Percentiles rank a stretch among this genome's conserved stretches.
These are phyloP conservation scores for Eucalyptus sp. DNA, from an alignment of 345 rosid genomes.

Conservation along the genomic window DNA sequence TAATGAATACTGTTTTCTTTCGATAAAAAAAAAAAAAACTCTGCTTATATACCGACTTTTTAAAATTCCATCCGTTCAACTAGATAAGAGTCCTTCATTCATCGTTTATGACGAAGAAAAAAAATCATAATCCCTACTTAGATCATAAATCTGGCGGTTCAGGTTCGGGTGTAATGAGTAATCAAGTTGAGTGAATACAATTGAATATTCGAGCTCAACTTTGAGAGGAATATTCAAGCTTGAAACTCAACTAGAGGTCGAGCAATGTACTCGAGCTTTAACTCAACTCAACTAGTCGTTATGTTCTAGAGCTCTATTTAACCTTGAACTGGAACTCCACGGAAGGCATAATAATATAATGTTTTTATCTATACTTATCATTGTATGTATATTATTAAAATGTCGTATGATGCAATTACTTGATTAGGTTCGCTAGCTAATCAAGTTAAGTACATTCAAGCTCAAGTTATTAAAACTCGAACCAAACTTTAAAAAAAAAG, in stretches of 20 bases:
- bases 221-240: not conserved
- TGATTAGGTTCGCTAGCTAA: not conserved
- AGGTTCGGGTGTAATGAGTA: not conserved
- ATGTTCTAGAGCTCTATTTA: not conserved
- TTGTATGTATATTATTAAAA: not conserved
- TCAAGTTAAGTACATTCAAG: not conserved
- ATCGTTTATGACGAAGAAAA: not conserved
- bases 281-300: not conserved
- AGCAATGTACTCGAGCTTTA: not conserved
- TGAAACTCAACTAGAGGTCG: not conserved
- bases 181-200: not conserved
- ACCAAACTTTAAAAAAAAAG: accelerated
- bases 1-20: too few species aligned
- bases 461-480: not conserved
- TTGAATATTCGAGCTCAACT: not conserved
- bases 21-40: not conserved
- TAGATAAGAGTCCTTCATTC: not conserved
- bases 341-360: not conserved
- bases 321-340: not conserved
- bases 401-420: not conserved
- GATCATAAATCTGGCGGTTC: not conserved
- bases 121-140: not conserved
- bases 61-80: accelerated
- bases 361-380: not conserved
- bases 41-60: not conserved